Conservation (phyloP, 225 moss, liverwort and hornwort species). For the Bryoerythrophyllum caledonicum region DNA sequence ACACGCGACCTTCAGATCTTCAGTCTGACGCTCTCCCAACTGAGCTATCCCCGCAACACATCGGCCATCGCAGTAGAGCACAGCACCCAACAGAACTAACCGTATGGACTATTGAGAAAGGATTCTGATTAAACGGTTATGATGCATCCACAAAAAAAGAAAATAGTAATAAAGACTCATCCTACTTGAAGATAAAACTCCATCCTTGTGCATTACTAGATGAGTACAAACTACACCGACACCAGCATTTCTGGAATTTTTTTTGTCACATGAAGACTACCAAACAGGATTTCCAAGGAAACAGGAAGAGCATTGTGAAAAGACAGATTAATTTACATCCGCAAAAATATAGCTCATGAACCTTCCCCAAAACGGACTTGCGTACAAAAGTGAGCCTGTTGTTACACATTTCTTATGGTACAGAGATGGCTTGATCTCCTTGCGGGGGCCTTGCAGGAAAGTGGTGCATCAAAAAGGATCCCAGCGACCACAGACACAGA, state of each 20-base stretch:
- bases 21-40: slow-evolving; percentile 25
- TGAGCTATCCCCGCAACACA: slow-evolving; percentile 14
- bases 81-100: too few species aligned
- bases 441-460: slow-evolving; percentile 62
- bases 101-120: too few species aligned
- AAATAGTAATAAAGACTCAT: too few species aligned
- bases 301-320: neutral
- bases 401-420: slow-evolving; percentile 31
- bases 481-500: slow-evolving; percentile 89
- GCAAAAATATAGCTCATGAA: neutral
- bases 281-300: too few species aligned
- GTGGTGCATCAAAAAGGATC: slow-evolving; percentile 89
- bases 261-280: neutral
- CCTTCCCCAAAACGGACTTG: slow-evolving; percentile 1
- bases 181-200: too few species aligned
- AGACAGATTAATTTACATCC: neutral
- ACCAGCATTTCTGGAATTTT: neutral
- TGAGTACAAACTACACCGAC: neutral
- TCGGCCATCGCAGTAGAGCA: too few species aligned
- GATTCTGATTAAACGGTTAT: too few species aligned
- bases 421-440: slow-evolving; percentile 44
- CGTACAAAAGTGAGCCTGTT: slow-evolving; percentile 12
- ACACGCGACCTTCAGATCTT: slow-evolving; percentile 21
- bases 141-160: too few species aligned
- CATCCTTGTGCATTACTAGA: neutral